Evolutionary conservation across 495 filamentous ascomycete genomes (phyloP), one percentile per base, ranked within the genome.

Genomic region (Penicillium roqueforti): DNA sequence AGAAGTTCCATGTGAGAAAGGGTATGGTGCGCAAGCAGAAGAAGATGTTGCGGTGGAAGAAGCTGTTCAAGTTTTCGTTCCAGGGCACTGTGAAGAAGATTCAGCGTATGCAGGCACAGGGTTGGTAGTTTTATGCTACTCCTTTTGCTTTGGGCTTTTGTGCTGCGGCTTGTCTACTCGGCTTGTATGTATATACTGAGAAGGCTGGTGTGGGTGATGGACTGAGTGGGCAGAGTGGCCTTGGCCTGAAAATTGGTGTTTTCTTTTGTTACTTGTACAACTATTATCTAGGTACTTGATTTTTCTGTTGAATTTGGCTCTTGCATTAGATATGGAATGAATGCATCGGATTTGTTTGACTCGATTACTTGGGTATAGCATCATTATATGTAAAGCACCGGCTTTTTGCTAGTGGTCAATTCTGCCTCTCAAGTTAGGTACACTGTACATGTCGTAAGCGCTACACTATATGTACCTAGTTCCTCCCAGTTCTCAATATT

Each of bases 1-100:
- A 77, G 56, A 68, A 59, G 49, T 74, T 64, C 44, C 70, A 77
- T 62, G 56, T 71, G 23, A 54, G 73, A 10, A 66, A 66, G 54
- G 74, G 74, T 42, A 62, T 68, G 69, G 32, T 63, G 61, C 55
- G 57, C 28, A 77, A 76, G 68, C 57, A 67, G 52, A 37, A 63
- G 53, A 58, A 61, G 48, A 67, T 66, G 47, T 31, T 44, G 49
- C 60, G 74, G 44, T 77, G 74, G 74, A 67, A 69, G 60, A 70
- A 61, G 48, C 60, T 77, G 59, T 77, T 77, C 51, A 68, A 68
- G 59, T 73, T 68, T 44, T 77, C 74, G 14, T 76, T 76, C 49
- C 47, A 65, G 52, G 56, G 65, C 42, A 77, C 74, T 47, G 72
- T 76, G 42, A 48, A 55, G 38, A 71, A 68, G 66, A 72, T 77